Base-by-base conservation (phyloP, 495 filamentous ascomycete genomes). In the Penicillium cinerascens region DNA sequence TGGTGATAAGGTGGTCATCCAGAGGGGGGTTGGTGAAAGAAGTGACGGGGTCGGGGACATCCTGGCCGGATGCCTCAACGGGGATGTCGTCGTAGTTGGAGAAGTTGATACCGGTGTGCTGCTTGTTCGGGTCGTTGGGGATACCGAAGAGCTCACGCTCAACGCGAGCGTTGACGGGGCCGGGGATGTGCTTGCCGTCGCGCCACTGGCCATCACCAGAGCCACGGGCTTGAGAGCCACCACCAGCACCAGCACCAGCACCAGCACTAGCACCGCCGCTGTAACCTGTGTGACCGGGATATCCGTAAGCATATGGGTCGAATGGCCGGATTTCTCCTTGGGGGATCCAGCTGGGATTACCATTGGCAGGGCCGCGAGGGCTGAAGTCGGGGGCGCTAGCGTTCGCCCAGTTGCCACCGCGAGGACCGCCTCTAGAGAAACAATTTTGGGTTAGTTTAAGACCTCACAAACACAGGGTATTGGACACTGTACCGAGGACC, bases 21-120 rank as follows among this genome's bases (percentile, higher is more conserved):
- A 98, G 77, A 53, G 93, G 93, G 44, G 93, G 93, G 79, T 92
- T 92, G 66, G 83, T 90, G 81, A 98, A 98, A 41, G 80, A 77
- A 59, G 84, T 84, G 52, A 95, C 87, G 37, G 95, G 89, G 60
- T 97, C 95, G 39, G 93, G 95, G 41, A 96, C 90, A 67, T 95
- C 85, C 41, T 90, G 87, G 40, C 93, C 93, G 52, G 93, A 96
- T 38, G 95, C 92, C 68, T 96, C 93, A 51, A 98, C 95, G 29
- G 93, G 93, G 61, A 98, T 98, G 66, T 98, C 93, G 64, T 98
- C 93, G 73, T 98, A 98, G 77, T 98, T 98, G 75, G 96, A 84
- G 66, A 98, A 98, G 79, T 98, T 98, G 85, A 98, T 97, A 65
- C 93, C 93, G 17, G 89, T 96, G 61, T 90, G 88, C 69, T 96